phyloP scores from a whole-genome alignment of 495 filamentous ascomycete species.

The Penicillium paxilli region DNA sequence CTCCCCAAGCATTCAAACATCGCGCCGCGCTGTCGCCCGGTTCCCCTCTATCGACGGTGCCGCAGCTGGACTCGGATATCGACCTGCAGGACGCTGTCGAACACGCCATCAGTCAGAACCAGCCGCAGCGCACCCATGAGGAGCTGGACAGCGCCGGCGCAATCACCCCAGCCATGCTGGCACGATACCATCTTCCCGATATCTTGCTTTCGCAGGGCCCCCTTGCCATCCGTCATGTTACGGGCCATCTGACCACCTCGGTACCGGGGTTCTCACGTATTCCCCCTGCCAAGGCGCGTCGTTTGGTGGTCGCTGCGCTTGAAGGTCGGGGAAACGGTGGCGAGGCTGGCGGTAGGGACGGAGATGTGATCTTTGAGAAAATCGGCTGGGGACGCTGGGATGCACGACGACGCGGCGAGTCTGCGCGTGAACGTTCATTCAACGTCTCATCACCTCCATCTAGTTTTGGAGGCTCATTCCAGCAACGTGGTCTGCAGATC shows the following conservation, averaged over 20 bases:
- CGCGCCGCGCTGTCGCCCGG: slow-evolving; percentile 42
- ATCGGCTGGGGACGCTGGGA: slow-evolving; percentile 98
- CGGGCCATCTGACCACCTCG: slow-evolving; percentile 87
- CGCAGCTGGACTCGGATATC: slow-evolving; percentile 83
- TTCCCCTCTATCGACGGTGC: slow-evolving; percentile 52
- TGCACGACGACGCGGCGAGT: slow-evolving; percentile 70
- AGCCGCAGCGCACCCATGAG: slow-evolving; percentile 37
- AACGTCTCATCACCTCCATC: slow-evolving; percentile 44
- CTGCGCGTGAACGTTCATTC: slow-evolving; percentile 46
- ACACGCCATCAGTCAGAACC: slow-evolving; percentile 45
- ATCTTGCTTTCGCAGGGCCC: slow-evolving; percentile 89
- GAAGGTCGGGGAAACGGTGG: slow-evolving; percentile 69
- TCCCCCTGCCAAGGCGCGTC: slow-evolving; percentile 85
- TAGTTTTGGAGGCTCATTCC: slow-evolving; percentile 52
- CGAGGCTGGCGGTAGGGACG: slow-evolving; percentile 62
- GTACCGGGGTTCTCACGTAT: slow-evolving; percentile 93
- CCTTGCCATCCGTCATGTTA: slow-evolving; percentile 90
- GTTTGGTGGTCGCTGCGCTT: slow-evolving; percentile 81
- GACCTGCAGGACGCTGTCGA: slow-evolving; percentile 73
- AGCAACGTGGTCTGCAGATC: slow-evolving; percentile 65
- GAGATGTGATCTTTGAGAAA: slow-evolving; percentile 90
- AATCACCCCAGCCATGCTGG: slow-evolving; percentile 84
- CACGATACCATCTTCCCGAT: slow-evolving; percentile 87
- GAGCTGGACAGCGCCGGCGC: slow-evolving; percentile 70
- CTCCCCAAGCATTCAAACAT: slow-evolving; percentile 71